Evolutionary conservation across 2,329 filamentous ascomycete genomes (phyloP), one percentile per base, ranked within the genome.

Genomic region (Trematosphaeria pertusa): DNA sequence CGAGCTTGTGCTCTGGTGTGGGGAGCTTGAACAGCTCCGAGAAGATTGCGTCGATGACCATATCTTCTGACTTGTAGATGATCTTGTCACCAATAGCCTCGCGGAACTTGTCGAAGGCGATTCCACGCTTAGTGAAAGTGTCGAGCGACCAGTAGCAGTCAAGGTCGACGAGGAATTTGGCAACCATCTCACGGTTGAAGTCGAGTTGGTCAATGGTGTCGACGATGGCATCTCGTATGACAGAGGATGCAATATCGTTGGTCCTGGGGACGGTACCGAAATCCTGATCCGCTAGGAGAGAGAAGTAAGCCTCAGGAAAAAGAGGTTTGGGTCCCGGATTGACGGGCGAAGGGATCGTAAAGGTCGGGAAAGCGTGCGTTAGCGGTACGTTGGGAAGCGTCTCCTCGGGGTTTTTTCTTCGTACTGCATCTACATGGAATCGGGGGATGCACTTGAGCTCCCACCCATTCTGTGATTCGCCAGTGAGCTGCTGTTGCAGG

Each of bases 11-110:
- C 73, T 96, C 91, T 0, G 94, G 85, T 3, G 79, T 81, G 3
- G 94, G 94, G 28, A 99, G 81, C 70, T 91, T 88, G 67, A 96
- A 89, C 32, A 99, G 80, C 72, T 97, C 93, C 1, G 92, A 96
- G 72, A 99, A 99, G 46, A 97, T 91, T 4, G 93, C 91, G 71
- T 99, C 94, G n/a, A 99, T 91, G 3, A 89, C 89, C 48, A 97
- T 88, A 73, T 99, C 94, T 75, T 99, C 94, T 0, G 94, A 91
- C 73, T 99, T 99, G 93, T 94, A 99, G 0, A 90, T 92, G 11
- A 88, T 84, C 54, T 85, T 84, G 14, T 87, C 79, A 35, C 87
- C 87, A 1, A 78, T 69, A 15, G 82, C 64, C 34, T 87, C 84
- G 24, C 87, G 84, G 37, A 99, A 82, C 64, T 91, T 88, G 70